Evolutionary conservation across 2,329 filamentous ascomycete genomes (phyloP), one percentile per base, ranked within the genome.

Genomic region (Pseudogymnoascus sp.): DNA sequence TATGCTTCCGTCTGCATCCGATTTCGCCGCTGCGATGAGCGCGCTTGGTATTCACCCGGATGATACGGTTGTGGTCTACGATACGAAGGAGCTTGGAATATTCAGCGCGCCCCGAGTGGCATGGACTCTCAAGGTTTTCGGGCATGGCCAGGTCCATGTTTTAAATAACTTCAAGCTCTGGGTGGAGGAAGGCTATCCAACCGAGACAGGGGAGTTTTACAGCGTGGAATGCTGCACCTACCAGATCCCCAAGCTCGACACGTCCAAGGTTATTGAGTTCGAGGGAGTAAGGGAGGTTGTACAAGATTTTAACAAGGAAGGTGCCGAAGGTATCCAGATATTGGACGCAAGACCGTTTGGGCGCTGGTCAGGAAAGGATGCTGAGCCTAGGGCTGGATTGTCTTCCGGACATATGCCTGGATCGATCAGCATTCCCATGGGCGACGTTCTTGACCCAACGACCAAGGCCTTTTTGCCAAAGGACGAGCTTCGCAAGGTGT

Each of bases 151-250:
- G 67, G 93, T 99, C 12, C 92, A 97, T 75, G 78, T 99, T 16
- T 78, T 99, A 62, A 96, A 99, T 79, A 99, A 99, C 78, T 99
- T 97, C 78, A 90, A 88, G 75, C 77, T 90, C n/a, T 99, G 93
- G 91, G 87, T 93, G 1, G 89, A 93, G 35, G 82, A 96, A 72
- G 91, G 90, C 1, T 84, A 87, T 68, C 90, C 92, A 0, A 89
- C 88, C 0, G 92, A 96, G 78, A 86, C 86, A n/a, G 93, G 93
- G 61, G 78, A 89, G 74, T 76, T 90, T 61, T 88, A 85, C 75
- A 85, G 78, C 63, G 83, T 88, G 50, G 85, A 88, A 71, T 87
- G 85, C 72, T 84, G 82, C 66, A 78, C 81, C 0, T 89, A 89
- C 65, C 84, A 83, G 2, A 88, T 88, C 62, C 85, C 85, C 2